Evolutionary conservation across 495 filamentous ascomycete genomes (phyloP).

Genomic region (Xylaria acuta): DNA sequence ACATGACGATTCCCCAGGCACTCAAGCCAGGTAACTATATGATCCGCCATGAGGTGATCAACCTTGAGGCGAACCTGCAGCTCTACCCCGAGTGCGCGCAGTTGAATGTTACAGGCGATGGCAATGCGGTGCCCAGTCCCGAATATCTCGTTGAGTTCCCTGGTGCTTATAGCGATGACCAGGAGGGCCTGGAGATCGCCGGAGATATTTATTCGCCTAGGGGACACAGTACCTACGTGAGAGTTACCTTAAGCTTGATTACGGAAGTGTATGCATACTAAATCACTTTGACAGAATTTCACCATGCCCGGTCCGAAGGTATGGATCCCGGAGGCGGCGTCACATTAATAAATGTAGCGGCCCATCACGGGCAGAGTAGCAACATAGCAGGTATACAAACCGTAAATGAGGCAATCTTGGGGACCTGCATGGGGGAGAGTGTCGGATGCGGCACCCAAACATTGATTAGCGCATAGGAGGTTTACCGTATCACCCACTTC

Average conservation of each 20-base stretch:
- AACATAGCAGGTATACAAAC: not conserved
- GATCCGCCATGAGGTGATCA: conserved; percentile 50
- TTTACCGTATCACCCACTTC: not conserved
- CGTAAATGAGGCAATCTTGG: not conserved
- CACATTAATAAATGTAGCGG: too few relatives aligned
- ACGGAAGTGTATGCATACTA: not conserved
- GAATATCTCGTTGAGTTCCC: conserved; percentile 45
- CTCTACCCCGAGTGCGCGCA: conserved; percentile 55
- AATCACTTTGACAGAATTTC: not conserved
- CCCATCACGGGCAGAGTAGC: not conserved
- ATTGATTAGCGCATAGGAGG: not conserved
- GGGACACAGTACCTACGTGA: not conserved
- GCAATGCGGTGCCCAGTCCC: conserved; percentile 34
- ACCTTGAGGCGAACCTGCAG: conserved; percentile 40
- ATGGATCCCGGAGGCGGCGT: not conserved
- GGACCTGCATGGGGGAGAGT: not conserved
- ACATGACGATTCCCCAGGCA: conserved; percentile 39
- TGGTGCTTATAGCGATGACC: conserved; percentile 23
- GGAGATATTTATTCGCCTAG: not conserved
- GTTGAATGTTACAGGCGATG: conserved; percentile 33
- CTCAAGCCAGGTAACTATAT: conserved; percentile 50
- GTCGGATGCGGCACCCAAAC: not conserved
- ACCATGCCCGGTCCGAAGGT: not conserved
- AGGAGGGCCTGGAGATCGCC: not conserved
- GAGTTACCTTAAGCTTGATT: not conserved